Percentiles rank a stretch among this genome's conserved stretches.
Evolutionary conservation across 306 rosid species (phyloP).

Genomic region (Dalbergia oliveri): DNA sequence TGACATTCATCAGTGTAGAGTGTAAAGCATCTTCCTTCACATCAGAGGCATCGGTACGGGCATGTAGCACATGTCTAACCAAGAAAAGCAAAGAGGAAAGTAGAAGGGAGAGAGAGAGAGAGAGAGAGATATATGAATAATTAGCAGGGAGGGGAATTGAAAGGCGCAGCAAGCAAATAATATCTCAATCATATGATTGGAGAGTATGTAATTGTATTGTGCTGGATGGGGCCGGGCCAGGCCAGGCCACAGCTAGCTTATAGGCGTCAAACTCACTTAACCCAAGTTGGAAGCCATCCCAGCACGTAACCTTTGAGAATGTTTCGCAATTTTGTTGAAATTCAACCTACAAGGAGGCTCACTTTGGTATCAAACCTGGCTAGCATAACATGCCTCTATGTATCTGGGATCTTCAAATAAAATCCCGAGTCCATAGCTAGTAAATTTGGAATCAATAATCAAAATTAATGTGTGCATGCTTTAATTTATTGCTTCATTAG

Average conservation of each 20-base stretch:
- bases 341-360: not conserved
- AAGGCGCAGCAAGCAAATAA: not conserved
- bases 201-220: not conserved
- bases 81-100: not conserved
- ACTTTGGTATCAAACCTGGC: not conserved
- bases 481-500: not conserved
- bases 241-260: not conserved
- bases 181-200: not conserved
- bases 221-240: not conserved
- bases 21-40: too few species aligned
- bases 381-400: not conserved
- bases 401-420: not conserved
- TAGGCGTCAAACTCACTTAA: slow-evolving; percentile 17
- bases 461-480: not conserved
- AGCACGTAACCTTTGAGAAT: not conserved
- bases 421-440: not conserved
- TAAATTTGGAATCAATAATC: slow-evolving; percentile 12
- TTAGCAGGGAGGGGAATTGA: not conserved
- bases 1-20: too few species aligned
- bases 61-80: not conserved
- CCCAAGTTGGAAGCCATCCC: too few species aligned
- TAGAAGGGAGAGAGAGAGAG: not conserved
- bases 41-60: not conserved
- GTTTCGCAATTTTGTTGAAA: not conserved
- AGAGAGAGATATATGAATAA: too few species aligned